Base-by-base conservation (phyloP, 306 rosid species). In the Casuarina equisetifolia region DNA sequence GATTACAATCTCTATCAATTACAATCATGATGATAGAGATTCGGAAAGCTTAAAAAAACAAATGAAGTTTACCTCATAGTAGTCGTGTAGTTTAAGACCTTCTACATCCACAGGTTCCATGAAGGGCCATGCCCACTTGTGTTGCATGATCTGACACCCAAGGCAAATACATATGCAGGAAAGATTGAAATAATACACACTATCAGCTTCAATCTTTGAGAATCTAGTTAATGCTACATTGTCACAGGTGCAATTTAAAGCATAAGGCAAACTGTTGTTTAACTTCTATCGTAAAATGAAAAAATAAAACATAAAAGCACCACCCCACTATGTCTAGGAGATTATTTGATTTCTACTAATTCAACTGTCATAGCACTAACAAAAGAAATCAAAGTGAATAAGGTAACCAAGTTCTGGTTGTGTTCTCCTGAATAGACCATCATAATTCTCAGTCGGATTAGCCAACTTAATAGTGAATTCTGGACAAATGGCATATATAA, bases 21-120 rank as follows among this genome's bases (percentile, higher is more conserved):
- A 25, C 51, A 73, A 16, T 12, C 40, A 68, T 67, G 10, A 8
- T 40, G 50, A 42, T 17, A 17, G 50, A 17, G 4, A 61, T 70
- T 48, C 9, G 71, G 53, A 36, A 78, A 61, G 32, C 32, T 25
- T 25, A 25, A 77, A 59, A 69, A 74, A 63, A 45, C 43, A 35
- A 12, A 64, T 55, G 59, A 63, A 80, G 43, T 81, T 82, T 85
- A 92, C 98, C 97, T 90, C 91, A 61, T 83, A 92, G 74, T 94
- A 92, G 89, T 94, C 98, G 57, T 90, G 83, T 78, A 94, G 87
- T 64, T 93, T 91, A 59, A 94, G 97, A 74, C 95, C 97, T 83
- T 86, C 92, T 48, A 94, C 97, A 83, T 92, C 98, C 59, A 94
- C 97, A 63, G 97, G 97, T 79, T 92, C 92, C 97, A 92, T 86